phyloP scores from a whole-genome alignment of 2,329 filamentous ascomycete species.

The Beauveria scarabaeidicola region DNA sequence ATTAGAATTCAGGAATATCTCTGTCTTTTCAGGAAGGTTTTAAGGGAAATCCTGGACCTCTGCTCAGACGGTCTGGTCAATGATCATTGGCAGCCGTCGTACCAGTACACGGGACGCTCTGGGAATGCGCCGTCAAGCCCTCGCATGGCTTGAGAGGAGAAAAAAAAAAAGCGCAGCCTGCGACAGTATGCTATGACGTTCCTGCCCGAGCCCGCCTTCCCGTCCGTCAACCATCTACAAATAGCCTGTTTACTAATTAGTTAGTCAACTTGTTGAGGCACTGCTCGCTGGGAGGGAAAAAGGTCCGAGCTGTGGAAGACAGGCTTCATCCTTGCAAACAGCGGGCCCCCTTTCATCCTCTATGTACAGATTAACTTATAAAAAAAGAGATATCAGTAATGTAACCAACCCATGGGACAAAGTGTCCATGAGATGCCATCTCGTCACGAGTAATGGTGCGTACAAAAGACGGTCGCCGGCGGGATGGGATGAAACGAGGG shows the following conservation, averaged over 20 bases:
- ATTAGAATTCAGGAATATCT: not conserved
- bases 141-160: not conserved
- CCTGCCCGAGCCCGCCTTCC: not conserved
- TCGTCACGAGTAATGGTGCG: not conserved
- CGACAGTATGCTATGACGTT: constrained; percentile 2
- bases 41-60: not conserved
- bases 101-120: not conserved
- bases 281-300: not conserved
- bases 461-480: not conserved
- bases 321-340: not conserved
- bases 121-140: not conserved
- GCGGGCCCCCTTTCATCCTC: not conserved
- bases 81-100: not conserved
- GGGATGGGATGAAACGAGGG: constrained; percentile 1
- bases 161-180: not conserved
- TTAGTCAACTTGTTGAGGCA: not conserved
- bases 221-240: not conserved
- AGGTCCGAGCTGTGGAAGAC: not conserved
- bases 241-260: too few species aligned
- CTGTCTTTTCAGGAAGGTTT: too few species aligned
- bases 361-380: not conserved
- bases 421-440: not conserved
- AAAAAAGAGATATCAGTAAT: not conserved
- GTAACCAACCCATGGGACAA: not conserved
- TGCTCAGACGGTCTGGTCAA: not conserved